phyloP scores from a whole-genome alignment of 495 filamentous ascomycete genomes.

The Penicillium chermesinum region DNA sequence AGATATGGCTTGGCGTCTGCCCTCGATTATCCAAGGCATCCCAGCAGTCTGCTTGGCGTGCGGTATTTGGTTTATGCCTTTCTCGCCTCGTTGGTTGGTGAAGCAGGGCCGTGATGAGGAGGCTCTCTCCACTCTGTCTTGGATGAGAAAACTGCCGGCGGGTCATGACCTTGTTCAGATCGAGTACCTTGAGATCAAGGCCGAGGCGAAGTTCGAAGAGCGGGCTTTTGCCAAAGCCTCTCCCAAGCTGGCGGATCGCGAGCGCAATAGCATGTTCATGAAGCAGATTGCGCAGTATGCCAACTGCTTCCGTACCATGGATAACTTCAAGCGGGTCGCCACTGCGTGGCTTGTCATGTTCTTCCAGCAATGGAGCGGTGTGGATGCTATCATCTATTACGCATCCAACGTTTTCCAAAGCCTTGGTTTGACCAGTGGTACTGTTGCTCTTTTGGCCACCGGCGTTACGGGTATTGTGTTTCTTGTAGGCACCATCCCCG shows the following conservation, averaged over 20 bases:
- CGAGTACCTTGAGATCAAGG: conserved; percentile 42
- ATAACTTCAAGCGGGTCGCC: conserved; percentile 37
- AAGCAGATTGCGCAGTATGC: conserved; percentile 35
- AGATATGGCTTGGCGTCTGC: conserved; percentile 44
- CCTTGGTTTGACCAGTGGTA: conserved; percentile 78
- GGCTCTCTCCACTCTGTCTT: conserved; percentile 42
- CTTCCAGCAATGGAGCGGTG: conserved; percentile 42
- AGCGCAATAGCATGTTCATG: conserved; percentile 27
- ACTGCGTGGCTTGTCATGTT: conserved; percentile 38
- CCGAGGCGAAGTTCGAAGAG: conserved; percentile 37
- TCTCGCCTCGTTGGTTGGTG: conserved; percentile 45
- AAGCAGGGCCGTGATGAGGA: conserved; percentile 47
- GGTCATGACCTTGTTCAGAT: conserved; percentile 37
- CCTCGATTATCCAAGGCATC: conserved; percentile 45
- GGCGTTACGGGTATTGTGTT: conserved; percentile 64
- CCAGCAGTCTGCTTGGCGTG: conserved; percentile 39
- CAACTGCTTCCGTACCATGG: conserved; percentile 32
- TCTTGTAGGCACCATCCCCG: conserved; percentile 66
- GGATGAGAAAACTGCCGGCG: conserved; percentile 40
- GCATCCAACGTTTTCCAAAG: conserved; percentile 51
- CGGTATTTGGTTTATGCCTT: conserved; percentile 42
- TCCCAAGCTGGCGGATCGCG: conserved; percentile 29
- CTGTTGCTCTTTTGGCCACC: conserved; percentile 61
- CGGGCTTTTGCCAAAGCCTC: conserved; percentile 33
- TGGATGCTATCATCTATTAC: conserved; percentile 38